Base-by-base conservation (phyloP, 192 early-diverging fungal genomes). In the Coemansia brasiliensis region DNA sequence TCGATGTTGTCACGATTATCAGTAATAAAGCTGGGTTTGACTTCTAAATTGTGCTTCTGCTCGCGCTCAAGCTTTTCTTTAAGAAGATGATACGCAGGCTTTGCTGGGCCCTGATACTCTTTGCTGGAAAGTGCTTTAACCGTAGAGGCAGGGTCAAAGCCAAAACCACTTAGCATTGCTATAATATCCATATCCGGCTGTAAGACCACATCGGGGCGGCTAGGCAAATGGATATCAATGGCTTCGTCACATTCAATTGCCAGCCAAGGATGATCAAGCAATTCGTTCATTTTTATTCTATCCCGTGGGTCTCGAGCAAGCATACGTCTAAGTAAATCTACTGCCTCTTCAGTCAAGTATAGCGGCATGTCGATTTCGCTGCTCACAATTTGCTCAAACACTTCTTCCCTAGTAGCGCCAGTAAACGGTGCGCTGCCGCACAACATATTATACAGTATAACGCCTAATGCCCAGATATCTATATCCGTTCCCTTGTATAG, bases 381-480 rank as follows among this genome's bases (percentile, higher is more conserved):
- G 45, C 12, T 21, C 6, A 21, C 4, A 8, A 48, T 25, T 13
- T 24, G 21, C 12, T 24, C 12, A 22, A 25, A 16, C 5, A 48
- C 25, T 9, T 48, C 45, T 22, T 21, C 12, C 1, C 15, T 20
- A 5, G 45, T 25, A 12, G 21, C 25, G 16, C 45, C 45, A 24
- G 45, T 10, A 24, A 48, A 48, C 18, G 45, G 45, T 24, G 25
- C 45, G 15, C 25, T 6, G 2, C 4, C 45, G 25, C 45, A 48
- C 18, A 48, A 12, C 45, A 48, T 48, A 22, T 13, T 20, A 12
- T 48, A 48, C 18, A 48, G 22, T 2, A 13, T 25, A 20, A 48
- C 45, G 13, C 45, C 45, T 0, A 48, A 22, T 24, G 45, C 45
- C 45, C 45, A 48, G 18, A 48, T 48, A 25, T 48, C 45, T 9